A percentile compares a stretch with the other conserved stretches of the same genome.
Conservation (phyloP, 1,284 basidiomycete species). For the Caloboletus inedulis region DNA sequence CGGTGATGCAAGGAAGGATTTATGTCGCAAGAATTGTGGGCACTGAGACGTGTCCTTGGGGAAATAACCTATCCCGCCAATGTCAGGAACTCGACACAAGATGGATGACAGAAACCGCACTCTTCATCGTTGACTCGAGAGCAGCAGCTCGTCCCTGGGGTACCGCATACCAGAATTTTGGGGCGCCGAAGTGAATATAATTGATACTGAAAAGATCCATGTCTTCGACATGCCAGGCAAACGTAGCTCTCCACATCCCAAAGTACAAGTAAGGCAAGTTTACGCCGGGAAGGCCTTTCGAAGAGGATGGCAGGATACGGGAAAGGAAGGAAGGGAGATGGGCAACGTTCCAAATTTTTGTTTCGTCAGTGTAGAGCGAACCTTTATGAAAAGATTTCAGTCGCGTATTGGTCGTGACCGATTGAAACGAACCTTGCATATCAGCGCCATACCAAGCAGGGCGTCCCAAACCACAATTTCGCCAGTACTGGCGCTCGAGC, state of each 20-base stretch:
- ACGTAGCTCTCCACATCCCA: conserved; percentile 98
- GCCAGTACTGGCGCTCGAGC: conserved; percentile 91
- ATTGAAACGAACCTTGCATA: conserved; percentile 62
- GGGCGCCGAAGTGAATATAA: conserved; percentile 98
- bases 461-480: conserved; percentile 83
- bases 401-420: background rate
- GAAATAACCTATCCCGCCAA: conserved; percentile 64
- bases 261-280: conserved; percentile 98
- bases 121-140: conserved; percentile 80
- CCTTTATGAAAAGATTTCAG: conserved; percentile 41
- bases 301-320: conserved; percentile 66
- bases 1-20: conserved; percentile 93
- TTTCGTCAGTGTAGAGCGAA: conserved; percentile 82
- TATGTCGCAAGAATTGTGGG: conserved; percentile 94
- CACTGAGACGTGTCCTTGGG: conserved; percentile 82
- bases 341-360: conserved; percentile 90
- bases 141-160: conserved; percentile 80
- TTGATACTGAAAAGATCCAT: conserved; percentile 99
- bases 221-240: conserved; percentile 98
- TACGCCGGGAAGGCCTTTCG: conserved; percentile 85
- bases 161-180: conserved; percentile 96
- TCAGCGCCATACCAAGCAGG: conserved; percentile 97
- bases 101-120: conserved; percentile 39
- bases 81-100: conserved; percentile 2
- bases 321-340: conserved; percentile 85